A percentile compares a stretch with the other conserved stretches of the same genome.
Conservation (phyloP, 176 grass and related monocot genomes). For the Juncus effusus region DNA sequence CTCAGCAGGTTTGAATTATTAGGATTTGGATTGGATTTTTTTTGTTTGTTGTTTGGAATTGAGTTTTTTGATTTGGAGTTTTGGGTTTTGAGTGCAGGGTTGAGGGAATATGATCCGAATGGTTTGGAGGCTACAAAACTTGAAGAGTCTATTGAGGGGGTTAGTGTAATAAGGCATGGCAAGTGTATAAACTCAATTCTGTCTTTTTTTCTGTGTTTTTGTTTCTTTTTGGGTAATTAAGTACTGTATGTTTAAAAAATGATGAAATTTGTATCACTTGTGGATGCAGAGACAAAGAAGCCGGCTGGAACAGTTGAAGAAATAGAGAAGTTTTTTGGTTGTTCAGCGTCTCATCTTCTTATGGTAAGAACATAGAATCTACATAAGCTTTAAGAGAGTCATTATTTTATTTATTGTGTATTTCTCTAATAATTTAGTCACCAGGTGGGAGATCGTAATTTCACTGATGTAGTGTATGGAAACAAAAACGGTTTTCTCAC, state of each 20-base stretch:
- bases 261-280: conserved; percentile 2
- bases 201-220: background rate
- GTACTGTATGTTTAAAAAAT: background rate
- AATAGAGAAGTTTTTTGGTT: conserved; percentile 92
- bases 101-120: conserved; percentile 81
- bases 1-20: conserved; percentile 54
- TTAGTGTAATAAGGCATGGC: conserved; percentile 93
- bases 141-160: conserved; percentile 62
- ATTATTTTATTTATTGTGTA: conserved; percentile 24
- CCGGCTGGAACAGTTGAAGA: conserved; percentile 79
- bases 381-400: too few species aligned
- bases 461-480: conserved; percentile 89
- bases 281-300: conserved; percentile 71
- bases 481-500: conserved; percentile 92
- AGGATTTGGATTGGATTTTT: background rate
- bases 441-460: conserved; percentile 90
- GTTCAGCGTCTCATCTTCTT: conserved; percentile 67
- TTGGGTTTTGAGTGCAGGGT: conserved; percentile 38
- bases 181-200: conserved; percentile 30
- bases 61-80: conserved; percentile 16
- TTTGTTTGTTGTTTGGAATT: conserved; percentile 21
- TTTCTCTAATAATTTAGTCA: background rate
- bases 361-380: conserved; percentile 38
- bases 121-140: conserved; percentile 52
- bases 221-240: background rate